phyloP scores from a whole-genome alignment of 352 stramenopile species.

The Peronospora tabacina region DNA sequence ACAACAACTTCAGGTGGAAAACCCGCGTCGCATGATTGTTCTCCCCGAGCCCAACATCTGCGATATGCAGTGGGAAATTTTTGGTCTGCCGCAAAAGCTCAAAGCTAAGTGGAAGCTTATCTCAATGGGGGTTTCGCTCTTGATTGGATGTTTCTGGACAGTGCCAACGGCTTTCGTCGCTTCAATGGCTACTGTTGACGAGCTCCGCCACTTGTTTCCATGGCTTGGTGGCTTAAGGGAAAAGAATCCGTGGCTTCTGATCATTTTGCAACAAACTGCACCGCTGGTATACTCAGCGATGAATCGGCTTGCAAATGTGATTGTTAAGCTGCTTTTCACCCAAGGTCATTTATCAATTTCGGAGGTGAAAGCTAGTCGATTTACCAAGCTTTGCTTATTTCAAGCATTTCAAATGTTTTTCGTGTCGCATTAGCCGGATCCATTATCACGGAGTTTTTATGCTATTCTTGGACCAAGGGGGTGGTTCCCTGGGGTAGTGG shows the following conservation, averaged over 20 bases:
- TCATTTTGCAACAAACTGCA: conserved; percentile 51
- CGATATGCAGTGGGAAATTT: conserved; percentile 74
- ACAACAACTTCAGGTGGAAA: conserved; percentile 65
- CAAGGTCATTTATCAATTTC: conserved; percentile 56
- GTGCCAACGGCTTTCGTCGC: conserved; percentile 68
- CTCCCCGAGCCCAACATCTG: conserved; percentile 51
- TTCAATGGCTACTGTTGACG: conserved; percentile 62
- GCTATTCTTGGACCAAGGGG: no score
- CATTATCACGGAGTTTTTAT: conserved; percentile 50
- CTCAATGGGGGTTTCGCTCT: conserved; percentile 38
- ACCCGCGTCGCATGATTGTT: conserved; percentile 53
- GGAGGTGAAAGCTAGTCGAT: conserved; percentile 59
- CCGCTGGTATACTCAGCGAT: conserved; percentile 59
- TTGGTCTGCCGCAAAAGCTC: conserved; percentile 51
- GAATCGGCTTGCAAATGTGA: conserved; percentile 56
- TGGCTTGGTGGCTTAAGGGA: conserved; percentile 36
- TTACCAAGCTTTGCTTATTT: conserved; percentile 70
- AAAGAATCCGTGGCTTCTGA: conserved; percentile 42
- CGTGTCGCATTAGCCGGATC: conserved; percentile 60
- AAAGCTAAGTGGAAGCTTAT: conserved; percentile 59
- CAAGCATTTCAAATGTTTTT: conserved; percentile 83
- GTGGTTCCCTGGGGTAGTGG: no score
- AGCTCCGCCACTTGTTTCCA: conserved; percentile 46
- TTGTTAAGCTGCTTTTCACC: conserved; percentile 57
- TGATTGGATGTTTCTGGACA: conserved; percentile 75